Evolutionary conservation across 176 grass and related monocot species (phyloP).

Genomic region (Secale cereale): DNA sequence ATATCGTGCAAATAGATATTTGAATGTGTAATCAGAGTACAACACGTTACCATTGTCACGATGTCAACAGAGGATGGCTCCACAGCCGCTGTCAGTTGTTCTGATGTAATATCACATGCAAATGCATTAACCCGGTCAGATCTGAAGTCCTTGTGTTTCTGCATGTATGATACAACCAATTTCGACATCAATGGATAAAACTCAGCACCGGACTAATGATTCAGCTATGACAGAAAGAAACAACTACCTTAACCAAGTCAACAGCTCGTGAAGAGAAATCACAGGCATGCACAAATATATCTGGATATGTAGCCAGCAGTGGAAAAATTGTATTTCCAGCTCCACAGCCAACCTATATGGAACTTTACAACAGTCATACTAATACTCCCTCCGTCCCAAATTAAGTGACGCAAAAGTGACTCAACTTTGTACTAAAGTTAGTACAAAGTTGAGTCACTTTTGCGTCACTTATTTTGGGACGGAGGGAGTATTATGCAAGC

Average conservation of each 20-base stretch:
- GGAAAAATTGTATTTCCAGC: constrained; percentile 89
- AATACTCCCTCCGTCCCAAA: too few relatives aligned
- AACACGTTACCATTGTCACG: constrained; percentile 83
- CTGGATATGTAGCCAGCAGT: constrained; percentile 62
- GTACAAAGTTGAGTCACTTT: too few relatives aligned
- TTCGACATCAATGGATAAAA: not conserved
- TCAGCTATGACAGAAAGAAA: not conserved
- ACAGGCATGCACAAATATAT: constrained; percentile 87
- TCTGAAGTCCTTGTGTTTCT: constrained; percentile 87
- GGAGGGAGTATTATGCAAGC: constrained; percentile 14
- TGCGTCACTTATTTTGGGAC: too few relatives aligned
- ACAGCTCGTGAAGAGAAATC: constrained; percentile 87
- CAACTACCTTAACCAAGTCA: constrained; percentile 77
- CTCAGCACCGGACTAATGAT: not conserved
- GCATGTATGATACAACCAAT: constrained; percentile 25
- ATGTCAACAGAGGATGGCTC: constrained; percentile 65
- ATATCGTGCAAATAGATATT: not conserved
- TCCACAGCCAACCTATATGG: constrained; percentile 82
- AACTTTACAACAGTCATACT: constrained; percentile 22
- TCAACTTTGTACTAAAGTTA: too few relatives aligned
- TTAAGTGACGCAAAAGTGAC: too few relatives aligned
- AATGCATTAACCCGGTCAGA: constrained; percentile 69
- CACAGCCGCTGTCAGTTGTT: constrained; percentile 52
- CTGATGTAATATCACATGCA: constrained; percentile 78
- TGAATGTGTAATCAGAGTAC: not conserved